These are phyloP conservation scores for Otatea glauca DNA, from an alignment of 176 grass and related monocot species.

Conservation along the genomic window DNA sequence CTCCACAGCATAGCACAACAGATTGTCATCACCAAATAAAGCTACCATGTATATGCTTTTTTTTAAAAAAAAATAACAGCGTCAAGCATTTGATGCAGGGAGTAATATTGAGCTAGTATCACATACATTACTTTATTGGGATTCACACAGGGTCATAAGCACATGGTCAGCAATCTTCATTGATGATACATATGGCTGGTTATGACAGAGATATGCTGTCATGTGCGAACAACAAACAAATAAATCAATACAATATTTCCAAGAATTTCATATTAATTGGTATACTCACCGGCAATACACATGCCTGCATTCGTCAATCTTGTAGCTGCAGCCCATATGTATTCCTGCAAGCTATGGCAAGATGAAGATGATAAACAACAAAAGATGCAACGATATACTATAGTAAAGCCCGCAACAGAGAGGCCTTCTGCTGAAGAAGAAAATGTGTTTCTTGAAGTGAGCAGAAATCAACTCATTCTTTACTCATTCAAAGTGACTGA, in stretches of 20 bases:
- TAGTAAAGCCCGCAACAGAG: neutral
- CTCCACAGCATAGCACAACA: neutral
- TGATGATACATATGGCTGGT: neutral
- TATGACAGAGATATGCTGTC: neutral
- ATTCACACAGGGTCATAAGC: neutral
- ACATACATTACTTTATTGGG: too few species aligned
- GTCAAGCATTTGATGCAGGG: neutral
- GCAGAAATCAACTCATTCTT: neutral
- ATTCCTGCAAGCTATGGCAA: too few species aligned
- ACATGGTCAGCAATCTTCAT: neutral
- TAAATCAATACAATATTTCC: neutral
- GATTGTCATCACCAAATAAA: neutral
- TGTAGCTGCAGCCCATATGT: too few species aligned
- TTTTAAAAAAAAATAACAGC: too few species aligned
- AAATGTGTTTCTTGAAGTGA: neutral
- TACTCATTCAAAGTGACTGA: neutral
- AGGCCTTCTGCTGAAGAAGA: too few species aligned
- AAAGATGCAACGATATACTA: too few species aligned
- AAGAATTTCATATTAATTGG: neutral
- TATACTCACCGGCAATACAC: neutral
- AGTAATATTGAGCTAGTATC: neutral
- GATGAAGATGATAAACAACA: too few species aligned
- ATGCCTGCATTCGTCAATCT: too few species aligned
- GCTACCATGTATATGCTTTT: neutral
- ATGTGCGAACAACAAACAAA: neutral